A percentile compares a stretch with the other conserved stretches of the same genome.
These are phyloP conservation scores for Aphanomyces euteiches DNA, from an alignment of 352 stramenopile species.

Conservation along the genomic window DNA sequence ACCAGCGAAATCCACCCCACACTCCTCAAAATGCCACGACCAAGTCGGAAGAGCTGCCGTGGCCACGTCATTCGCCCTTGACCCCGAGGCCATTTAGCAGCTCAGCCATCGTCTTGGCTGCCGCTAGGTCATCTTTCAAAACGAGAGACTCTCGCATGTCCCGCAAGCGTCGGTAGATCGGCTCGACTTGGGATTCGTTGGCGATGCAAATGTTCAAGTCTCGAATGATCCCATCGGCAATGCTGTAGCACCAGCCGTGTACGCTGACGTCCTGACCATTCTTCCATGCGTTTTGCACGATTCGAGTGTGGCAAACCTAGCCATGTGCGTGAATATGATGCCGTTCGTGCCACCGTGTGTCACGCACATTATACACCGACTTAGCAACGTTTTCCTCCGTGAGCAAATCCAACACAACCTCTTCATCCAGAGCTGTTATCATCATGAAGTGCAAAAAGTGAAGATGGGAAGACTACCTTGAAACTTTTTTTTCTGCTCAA, in stretches of 20 bases:
- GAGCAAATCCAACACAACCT: slow-evolving; percentile 11
- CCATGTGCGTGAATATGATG: no score
- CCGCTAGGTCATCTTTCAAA: neutral
- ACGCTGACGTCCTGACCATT: slow-evolving; percentile 12
- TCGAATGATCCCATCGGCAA: slow-evolving; percentile 16
- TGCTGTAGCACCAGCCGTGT: slow-evolving; percentile 27
- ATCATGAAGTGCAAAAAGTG: neutral
- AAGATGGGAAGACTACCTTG: neutral
- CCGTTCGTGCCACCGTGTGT: neutral
- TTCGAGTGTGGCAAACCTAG: slow-evolving; percentile 23
- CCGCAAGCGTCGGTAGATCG: slow-evolving; percentile 22
- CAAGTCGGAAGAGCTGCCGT: no score
- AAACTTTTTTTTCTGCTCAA: slow-evolving; percentile 19
- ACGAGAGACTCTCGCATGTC: slow-evolving; percentile 13
- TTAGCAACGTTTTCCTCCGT: slow-evolving; percentile 24
- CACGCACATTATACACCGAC: slow-evolving; percentile 22
- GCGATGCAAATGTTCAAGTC: slow-evolving; percentile 16
- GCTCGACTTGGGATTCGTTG: slow-evolving; percentile 5
- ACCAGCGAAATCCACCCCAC: slow-evolving; percentile 22
- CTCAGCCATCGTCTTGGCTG: neutral
- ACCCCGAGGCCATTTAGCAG: neutral
- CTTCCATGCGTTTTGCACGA: slow-evolving; percentile 26
- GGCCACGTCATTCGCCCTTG: no score
- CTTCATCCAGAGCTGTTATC: neutral
- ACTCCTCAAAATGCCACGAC: neutral